Percentiles rank a stretch among this genome's conserved stretches.
Evolutionary conservation across 2,329 filamentous ascomycete genomes (phyloP).

Genomic region (Claviceps sorghi): DNA sequence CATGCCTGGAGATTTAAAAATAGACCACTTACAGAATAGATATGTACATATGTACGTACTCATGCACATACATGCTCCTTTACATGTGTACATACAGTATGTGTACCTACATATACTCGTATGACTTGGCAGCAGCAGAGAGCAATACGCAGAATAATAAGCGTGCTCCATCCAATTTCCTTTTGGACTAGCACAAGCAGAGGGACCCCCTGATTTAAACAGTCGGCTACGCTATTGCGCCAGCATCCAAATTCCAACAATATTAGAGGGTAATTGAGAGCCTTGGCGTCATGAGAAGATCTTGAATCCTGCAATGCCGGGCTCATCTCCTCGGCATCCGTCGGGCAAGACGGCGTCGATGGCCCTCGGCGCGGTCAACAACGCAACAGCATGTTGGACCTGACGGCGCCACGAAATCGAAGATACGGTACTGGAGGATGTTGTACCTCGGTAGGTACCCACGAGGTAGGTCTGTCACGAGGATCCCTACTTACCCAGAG

Average conservation of each 20-base stretch:
- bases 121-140: not conserved
- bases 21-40: not conserved
- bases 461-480: too few species aligned
- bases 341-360: not conserved
- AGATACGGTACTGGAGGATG: not conserved
- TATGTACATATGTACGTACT: not conserved
- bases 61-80: not conserved
- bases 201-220: not conserved
- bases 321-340: not conserved
- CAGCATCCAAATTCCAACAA: not conserved
- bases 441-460: not conserved
- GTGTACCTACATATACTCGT: too few species aligned
- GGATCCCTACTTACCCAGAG: too few species aligned
- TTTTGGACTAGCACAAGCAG: not conserved
- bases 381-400: not conserved
- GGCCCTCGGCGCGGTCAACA: not conserved
- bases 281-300: not conserved
- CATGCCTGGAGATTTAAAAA: not conserved
- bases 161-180: conserved; percentile 1
- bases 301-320: not conserved
- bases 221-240: not conserved
- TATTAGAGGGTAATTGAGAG: not conserved
- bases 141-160: not conserved
- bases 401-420: not conserved
- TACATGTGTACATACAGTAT: not conserved